Evolutionary conservation across 148 eudicot species (phyloP).

Genomic region (Camellia granthamiana): DNA sequence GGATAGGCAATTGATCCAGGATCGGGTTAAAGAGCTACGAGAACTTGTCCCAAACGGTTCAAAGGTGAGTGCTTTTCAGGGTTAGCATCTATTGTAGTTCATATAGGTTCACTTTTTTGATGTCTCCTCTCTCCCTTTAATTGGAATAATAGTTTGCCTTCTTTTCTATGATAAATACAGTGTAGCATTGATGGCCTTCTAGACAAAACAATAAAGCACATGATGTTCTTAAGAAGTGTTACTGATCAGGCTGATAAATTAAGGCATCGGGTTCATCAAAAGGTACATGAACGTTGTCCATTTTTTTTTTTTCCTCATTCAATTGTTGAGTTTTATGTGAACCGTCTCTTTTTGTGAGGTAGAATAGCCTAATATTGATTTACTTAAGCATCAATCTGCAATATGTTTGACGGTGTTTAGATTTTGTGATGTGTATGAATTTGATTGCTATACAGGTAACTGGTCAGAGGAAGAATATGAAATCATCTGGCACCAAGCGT

Average conservation of each 20-base stretch:
- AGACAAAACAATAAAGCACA: conserved; percentile 71
- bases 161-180: conserved; percentile 38
- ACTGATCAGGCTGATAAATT: conserved; percentile 68
- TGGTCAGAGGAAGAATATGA: conserved; percentile 15
- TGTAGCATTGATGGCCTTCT: conserved; percentile 90
- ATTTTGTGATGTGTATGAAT: background rate
- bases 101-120: background rate
- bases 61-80: conserved; percentile 39
- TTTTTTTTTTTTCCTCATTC: background rate
- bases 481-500: conserved; percentile 20
- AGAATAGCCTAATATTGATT: background rate
- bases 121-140: background rate
- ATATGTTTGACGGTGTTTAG: background rate
- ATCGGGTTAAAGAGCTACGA: conserved; percentile 69
- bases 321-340: background rate
- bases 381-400: background rate
- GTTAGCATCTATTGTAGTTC: background rate
- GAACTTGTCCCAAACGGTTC: conserved; percentile 65
- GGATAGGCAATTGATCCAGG: conserved; percentile 84
- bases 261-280: conserved; percentile 33
- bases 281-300: conserved; percentile 34
- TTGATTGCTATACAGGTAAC: conserved; percentile 18
- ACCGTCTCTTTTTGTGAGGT: background rate
- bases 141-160: conserved; percentile 4
- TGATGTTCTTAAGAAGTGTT: conserved; percentile 60